phyloP scores from a whole-genome alignment of 176 grass and related monocot genomes.

The Tuctoria greenei region DNA sequence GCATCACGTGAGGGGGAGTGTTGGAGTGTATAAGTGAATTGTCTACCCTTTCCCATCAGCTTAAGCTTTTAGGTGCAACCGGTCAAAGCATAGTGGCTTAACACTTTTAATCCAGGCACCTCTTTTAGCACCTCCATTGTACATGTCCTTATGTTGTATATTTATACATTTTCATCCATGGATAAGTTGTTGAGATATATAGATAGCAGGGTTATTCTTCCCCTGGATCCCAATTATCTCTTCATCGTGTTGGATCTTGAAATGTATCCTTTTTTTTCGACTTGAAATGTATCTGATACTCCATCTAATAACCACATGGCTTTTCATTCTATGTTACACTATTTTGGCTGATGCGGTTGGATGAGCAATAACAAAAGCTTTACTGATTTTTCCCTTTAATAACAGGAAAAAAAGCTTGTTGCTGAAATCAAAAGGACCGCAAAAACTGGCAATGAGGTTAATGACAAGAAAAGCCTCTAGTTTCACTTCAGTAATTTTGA shows the following conservation, averaged over 20 bases:
- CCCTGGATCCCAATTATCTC: background rate
- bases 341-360: conserved; percentile 27
- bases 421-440: conserved; percentile 96
- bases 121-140: no score
- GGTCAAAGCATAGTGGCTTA: no score
- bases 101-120: no score
- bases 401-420: conserved; percentile 90
- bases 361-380: conserved; percentile 1
- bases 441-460: conserved; percentile 94
- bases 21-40: no score
- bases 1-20: no score
- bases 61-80: no score
- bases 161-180: conserved; percentile 14
- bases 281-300: background rate
- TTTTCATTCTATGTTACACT: conserved; percentile 16
- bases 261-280: background rate
- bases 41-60: no score
- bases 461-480: conserved; percentile 12
- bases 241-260: conserved; percentile 13
- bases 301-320: background rate
- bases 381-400: conserved; percentile 28
- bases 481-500: conserved; percentile 3
- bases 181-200: conserved; percentile 22
- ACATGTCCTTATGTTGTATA: background rate
- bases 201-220: background rate